Evolutionary conservation across 371 early-diverging fungal species (phyloP).

Genomic region (Mortierella sp.): DNA sequence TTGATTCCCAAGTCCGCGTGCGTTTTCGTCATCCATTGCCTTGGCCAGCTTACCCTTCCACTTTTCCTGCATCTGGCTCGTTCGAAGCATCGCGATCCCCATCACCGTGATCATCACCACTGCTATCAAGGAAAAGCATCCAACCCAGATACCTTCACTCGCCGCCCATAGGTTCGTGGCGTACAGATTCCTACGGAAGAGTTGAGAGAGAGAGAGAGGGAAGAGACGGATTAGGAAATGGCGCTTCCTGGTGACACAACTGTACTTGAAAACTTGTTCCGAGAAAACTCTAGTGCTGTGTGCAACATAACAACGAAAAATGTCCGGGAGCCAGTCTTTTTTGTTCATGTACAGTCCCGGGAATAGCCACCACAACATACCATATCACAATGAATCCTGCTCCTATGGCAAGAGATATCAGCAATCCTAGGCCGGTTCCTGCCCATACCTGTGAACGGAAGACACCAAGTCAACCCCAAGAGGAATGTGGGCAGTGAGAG

Average conservation of each 20-base stretch:
- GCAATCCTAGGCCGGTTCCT: slow-evolving; percentile 67
- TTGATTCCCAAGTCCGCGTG: slow-evolving; percentile 31
- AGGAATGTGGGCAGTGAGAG: too few relatives aligned
- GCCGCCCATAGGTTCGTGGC: slow-evolving; percentile 75
- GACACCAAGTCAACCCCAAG: too few relatives aligned
- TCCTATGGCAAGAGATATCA: slow-evolving; percentile 73
- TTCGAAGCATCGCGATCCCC: slow-evolving; percentile 78
- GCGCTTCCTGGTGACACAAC: too few relatives aligned
- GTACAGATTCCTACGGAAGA: slow-evolving; percentile 60
- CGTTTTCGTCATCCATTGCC: slow-evolving; percentile 58
- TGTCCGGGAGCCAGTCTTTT: too few relatives aligned
- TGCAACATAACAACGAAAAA: too few relatives aligned
- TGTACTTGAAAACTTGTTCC: too few relatives aligned
- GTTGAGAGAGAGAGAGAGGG: not conserved
- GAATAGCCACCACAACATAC: too few relatives aligned
- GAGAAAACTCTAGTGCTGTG: too few relatives aligned
- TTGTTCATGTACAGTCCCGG: too few relatives aligned
- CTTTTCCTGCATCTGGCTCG: slow-evolving; percentile 76
- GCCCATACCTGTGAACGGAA: slow-evolving; percentile 67
- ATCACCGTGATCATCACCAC: slow-evolving; percentile 75
- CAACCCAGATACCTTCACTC: slow-evolving; percentile 85
- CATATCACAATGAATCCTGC: slow-evolving; percentile 77
- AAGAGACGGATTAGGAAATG: not conserved
- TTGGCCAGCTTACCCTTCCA: slow-evolving; percentile 70
- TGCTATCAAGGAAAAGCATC: slow-evolving; percentile 75